Percentiles rank a stretch among this genome's conserved stretches.
phyloP scores from a whole-genome alignment of 1,284 basidiomycete species.

The Ustilago lituana region DNA sequence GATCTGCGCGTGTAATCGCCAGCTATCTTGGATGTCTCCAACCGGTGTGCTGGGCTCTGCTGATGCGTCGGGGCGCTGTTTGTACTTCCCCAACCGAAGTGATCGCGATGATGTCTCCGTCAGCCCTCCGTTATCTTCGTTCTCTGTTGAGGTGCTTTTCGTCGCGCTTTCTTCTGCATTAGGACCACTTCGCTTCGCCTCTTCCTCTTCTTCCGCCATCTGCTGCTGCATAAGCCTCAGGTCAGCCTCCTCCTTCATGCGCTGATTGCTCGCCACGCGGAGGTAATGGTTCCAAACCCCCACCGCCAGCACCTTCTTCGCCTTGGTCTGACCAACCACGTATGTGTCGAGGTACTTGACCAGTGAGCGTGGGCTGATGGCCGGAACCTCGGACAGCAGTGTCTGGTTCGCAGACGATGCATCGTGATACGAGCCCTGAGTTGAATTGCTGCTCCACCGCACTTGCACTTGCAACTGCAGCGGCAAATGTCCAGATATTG shows the following conservation, averaged over 20 bases:
- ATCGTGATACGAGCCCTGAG: constrained; percentile 21
- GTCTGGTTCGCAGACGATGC: constrained; percentile 5
- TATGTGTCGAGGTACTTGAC: constrained; percentile 87
- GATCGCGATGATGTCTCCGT: constrained; percentile 2
- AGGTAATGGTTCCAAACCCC: constrained; percentile 68
- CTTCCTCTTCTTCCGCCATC: background rate
- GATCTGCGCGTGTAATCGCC: constrained; percentile 8
- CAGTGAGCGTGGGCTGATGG: constrained; percentile 71
- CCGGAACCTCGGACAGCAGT: constrained; percentile 13
- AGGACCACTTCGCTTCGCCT: too few relatives aligned
- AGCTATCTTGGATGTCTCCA: background rate
- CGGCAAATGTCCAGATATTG: too few relatives aligned
- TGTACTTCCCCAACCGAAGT: constrained; percentile 14
- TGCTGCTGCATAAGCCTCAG: background rate
- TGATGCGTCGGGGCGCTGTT: background rate
- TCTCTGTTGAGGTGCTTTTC: too few relatives aligned
- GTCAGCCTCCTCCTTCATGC: constrained; percentile 29
- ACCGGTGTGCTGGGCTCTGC: background rate
- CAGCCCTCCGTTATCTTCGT: background rate
- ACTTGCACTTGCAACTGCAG: too few relatives aligned
- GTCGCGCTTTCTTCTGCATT: too few relatives aligned
- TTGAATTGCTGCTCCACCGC: constrained; percentile 1
- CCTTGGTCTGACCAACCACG: constrained; percentile 89
- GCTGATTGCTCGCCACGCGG: constrained; percentile 31
- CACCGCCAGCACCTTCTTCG: constrained; percentile 91